Evolutionary conservation across 1,284 basidiomycete species (phyloP).

Genomic region (Sparassis latifolia): DNA sequence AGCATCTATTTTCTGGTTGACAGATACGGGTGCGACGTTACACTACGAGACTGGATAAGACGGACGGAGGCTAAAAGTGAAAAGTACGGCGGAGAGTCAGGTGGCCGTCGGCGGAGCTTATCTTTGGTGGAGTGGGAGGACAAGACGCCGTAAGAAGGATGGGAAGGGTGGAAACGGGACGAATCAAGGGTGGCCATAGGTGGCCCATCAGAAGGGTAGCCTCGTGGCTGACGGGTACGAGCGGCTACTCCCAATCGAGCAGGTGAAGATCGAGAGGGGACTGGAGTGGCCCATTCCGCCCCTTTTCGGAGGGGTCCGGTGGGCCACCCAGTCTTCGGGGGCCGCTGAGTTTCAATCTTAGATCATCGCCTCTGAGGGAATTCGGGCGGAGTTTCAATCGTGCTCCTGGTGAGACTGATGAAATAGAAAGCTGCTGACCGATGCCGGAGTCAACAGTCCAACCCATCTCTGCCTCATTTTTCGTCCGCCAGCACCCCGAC

Average conservation of each 20-base stretch:
- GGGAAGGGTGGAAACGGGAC: neutral
- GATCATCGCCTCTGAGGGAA: too few relatives aligned
- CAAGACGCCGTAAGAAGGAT: conserved; percentile 5
- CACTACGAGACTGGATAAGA: too few relatives aligned
- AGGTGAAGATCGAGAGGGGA: too few relatives aligned
- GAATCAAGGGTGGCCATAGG: conserved; percentile 4
- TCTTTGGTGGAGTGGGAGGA: neutral
- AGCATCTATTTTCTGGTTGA: too few relatives aligned
- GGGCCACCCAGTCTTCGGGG: neutral
- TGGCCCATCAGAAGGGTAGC: neutral
- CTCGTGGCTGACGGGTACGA: conserved; percentile 1
- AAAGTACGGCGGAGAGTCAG: too few relatives aligned
- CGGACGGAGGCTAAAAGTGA: too few relatives aligned
- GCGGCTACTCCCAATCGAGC: too few relatives aligned
- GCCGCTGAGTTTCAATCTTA: neutral
- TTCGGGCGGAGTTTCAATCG: conserved; percentile 14
- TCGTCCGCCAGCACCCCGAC: conserved; percentile 15
- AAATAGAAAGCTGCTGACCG: conserved; percentile 13
- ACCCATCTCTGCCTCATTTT: conserved; percentile 21
- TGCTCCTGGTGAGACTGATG: conserved; percentile 10
- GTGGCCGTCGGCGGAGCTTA: too few relatives aligned
- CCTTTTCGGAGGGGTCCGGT: neutral
- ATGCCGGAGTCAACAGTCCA: conserved; percentile 7
- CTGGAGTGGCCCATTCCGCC: too few relatives aligned
- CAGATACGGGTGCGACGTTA: too few relatives aligned